A percentile compares a stretch with the other conserved stretches of the same genome.
phyloP scores from a whole-genome alignment of 768 basidiomycete species.

The Rhodotorula diobovata region DNA sequence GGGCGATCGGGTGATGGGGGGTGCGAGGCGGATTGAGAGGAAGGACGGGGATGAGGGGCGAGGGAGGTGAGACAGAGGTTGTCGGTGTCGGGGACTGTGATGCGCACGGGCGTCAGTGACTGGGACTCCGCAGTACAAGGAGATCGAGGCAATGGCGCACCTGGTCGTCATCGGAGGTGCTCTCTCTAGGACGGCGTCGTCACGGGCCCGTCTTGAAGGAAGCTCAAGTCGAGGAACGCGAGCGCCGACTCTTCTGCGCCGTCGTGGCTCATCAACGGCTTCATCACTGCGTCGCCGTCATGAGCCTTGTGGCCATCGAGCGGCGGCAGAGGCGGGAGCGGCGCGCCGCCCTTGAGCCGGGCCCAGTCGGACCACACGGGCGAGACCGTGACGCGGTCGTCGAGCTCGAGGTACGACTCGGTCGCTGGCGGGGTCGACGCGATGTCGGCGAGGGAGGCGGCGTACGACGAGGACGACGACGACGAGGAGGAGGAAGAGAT shows the following conservation, averaged over 20 bases:
- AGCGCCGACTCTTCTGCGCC: slow-evolving; percentile 8
- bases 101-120: neutral
- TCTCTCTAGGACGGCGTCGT: neutral
- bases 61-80: neutral
- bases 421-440: slow-evolving; percentile 7
- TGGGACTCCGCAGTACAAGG: no score
- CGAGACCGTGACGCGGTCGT: slow-evolving; percentile 7
- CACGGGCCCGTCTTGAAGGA: slow-evolving; percentile 3
- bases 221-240: slow-evolving; percentile 19
- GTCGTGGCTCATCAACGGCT: neutral
- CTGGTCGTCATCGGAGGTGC: neutral
- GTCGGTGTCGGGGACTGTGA: slow-evolving; percentile 22
- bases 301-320: neutral
- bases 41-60: neutral
- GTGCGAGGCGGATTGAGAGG: neutral
- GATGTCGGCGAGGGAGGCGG: neutral
- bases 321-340: neutral
- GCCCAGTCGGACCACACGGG: slow-evolving; percentile 26
- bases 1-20: no score
- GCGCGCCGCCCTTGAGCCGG: slow-evolving; percentile 1
- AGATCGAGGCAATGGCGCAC: neutral
- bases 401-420: slow-evolving; percentile 28
- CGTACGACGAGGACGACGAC: neutral
- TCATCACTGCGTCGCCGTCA: neutral
- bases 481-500: neutral